Evolutionary conservation across 2,329 filamentous ascomycete species (phyloP), one percentile per base, ranked within the genome.

Genomic region (Paecilomyces sp.): DNA sequence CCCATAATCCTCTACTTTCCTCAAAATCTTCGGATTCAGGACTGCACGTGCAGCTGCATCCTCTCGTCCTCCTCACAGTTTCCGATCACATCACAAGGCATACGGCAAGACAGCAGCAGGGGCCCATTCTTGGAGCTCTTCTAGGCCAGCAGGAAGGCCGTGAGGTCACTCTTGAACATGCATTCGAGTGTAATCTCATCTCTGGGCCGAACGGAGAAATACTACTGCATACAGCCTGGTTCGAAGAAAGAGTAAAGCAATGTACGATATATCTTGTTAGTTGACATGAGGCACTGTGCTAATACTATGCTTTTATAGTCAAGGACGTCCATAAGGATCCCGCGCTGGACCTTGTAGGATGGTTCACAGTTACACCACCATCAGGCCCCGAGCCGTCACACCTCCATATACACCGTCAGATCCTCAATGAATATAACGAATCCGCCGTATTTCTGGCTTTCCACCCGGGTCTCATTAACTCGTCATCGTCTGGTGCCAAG

Each of bases 71-170:
- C 65, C 90, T 99, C 77, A 95, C 90, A 65, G 94, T 99, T 69
- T 96, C 93, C 67, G 94, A 99, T 76, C 95, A 96, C 74, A 92
- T 97, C 74, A 96, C 93, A 60, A 86, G 94, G 61, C 92, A 96
- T 75, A 90, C 88, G 1, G 83, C 96, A 59, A 86, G 94, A 61
- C 80, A 86, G 57, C 87, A 92, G 68, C 74, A 80, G 18, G 90
- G 90, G 0, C 91, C 92, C 15, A 83, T 97, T 18, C 84, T 93
- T 2, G 94, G 94, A 59, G 92, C 89, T 57, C 81, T 99, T n/a
- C 78, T 99, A 5, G 94, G 94, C 15, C 90, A 94, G 70, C 92
- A 97, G 68, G 90, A 91, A 79, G 93, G 93, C 22, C 88, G 91
- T 60, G 88, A 93, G 69, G 88, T 97, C 67, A 96, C 91, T 9